Base-by-base conservation (phyloP, 2,329 filamentous ascomycete species). In the Chrysosporium keratinophilum region DNA sequence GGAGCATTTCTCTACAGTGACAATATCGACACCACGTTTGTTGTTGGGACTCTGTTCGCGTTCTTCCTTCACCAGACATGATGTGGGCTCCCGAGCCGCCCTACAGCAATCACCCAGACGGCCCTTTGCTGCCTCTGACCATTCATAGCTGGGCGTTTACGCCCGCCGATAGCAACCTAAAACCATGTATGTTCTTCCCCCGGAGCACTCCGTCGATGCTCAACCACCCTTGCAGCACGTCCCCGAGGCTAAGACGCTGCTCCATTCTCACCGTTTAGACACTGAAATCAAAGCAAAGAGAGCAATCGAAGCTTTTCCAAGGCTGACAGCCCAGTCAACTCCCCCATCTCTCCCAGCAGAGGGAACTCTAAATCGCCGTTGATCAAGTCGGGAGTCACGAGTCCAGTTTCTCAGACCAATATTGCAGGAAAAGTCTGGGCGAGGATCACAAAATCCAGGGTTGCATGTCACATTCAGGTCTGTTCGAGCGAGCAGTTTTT, bases 391-490 rank as follows among this genome's bases (percentile, higher is more conserved):
- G 19, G 40, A 34, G 48, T 50, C 48, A 50, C 48, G 48, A 20
- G 48, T 50, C 20, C 48, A 50, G 7, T 31, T 48, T 50, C 28
- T 43, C 37, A 20, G n/a, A 20, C 39, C 37, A 34, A 35, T 50
- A 33, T 50, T 50, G 48, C 48, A 42, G 37, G 39, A 50, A 50
- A 50, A 20, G 48, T 33, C 48, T 50, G 48, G 48, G 48, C 48
- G 48, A 50, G 48, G 35, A 40, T 41, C 48, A 43, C 23, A 35
- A 41, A 14, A 19, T 12, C 46, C 15, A 50, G 39, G 39, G 39
- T 41, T 19, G 48, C 48, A 50, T 50, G 48, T 35, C 48, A 50
- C 39, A 34, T 33, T 20, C 33, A 39, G 41, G 45, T 15, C 35
- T 10, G n/a, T 12, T n/a, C 3, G 35, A 37, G 45, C 33, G 7